Evolutionary conservation across 169 alveolate species (phyloP), one percentile per base, ranked within the genome.

Genomic region (Plasmodium reichenowi): DNA sequence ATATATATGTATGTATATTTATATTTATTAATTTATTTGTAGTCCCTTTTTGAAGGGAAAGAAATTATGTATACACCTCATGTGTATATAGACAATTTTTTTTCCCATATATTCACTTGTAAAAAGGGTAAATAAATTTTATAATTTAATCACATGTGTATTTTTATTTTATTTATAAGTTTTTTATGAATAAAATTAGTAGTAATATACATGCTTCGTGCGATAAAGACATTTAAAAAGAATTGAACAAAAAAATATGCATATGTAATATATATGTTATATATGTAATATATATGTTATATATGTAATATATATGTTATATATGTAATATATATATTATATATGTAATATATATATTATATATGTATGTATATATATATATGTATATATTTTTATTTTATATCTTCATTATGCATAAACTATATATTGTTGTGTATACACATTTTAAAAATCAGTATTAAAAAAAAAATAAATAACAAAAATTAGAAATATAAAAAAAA

Each of bases 141-240:
- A 80, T 80, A 32, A 13, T 43, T 66, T 24, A 56, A 80, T 80
- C 90, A 47, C 90, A 80, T 71, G 72, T 80, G 29, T 80, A 80
- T 80, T 63, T 67, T 80, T 47, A n/a, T 68, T 80, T 80, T 54
- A 67, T 80, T 80, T 80, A 80, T 60, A 60, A 80, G 90, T 80
- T 80, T 20, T 78, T 80, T 71, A 50, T 80, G 47, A 80, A 60
- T 78, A 67, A 66, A 59, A 68, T 26, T 17, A 22, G 4, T 9
- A 45, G 12, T 80, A 80, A 43, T 17, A 80, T 80, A 80, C 68
- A 32, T 80, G 90, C 43, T 80, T 80, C 90, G 70, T 80, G 90
- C 73, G 90, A 72, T 80, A 80, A 50, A 71, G 32, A 80, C 90
- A 76, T 22, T 22, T 38, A 7, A 72, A 52, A 26, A 47, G 24